Conservation (phyloP, 2,329 filamentous ascomycete genomes). For the Pseudogymnoascus sp. region DNA sequence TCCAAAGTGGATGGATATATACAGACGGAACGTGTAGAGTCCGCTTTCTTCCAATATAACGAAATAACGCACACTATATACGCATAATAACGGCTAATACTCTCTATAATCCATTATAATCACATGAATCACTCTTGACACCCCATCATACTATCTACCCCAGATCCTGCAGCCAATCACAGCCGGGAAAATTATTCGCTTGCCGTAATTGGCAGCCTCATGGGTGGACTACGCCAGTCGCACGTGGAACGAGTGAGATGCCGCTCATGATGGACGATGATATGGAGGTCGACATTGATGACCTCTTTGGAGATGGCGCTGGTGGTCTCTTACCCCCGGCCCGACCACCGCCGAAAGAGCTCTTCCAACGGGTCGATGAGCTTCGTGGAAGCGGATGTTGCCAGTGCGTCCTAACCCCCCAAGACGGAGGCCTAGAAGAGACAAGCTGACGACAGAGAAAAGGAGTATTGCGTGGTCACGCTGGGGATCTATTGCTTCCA, state of each 20-base stretch:
- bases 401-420: conserved; percentile 51
- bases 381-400: conserved; percentile 68
- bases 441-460: conserved; percentile 13
- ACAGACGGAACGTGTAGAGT: neutral
- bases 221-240: neutral
- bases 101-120: neutral
- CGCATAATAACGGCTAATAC: neutral
- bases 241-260: conserved; percentile 27
- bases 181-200: neutral
- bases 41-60: neutral
- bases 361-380: conserved; percentile 68
- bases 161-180: neutral
- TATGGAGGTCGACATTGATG: conserved; percentile 59
- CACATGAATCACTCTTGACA: neutral
- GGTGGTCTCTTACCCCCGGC: conserved; percentile 46
- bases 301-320: conserved; percentile 67
- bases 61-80: neutral
- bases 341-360: conserved; percentile 51
- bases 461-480: conserved; percentile 85
- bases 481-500: conserved; percentile 74
- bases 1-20: neutral
- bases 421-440: neutral
- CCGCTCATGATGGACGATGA: conserved; percentile 47
- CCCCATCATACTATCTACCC: neutral
- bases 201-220: neutral